A percentile compares a stretch with the other conserved stretches of the same genome.
Conservation (phyloP, 2,329 filamentous ascomycete genomes). For the Periglandula ipomoeae region DNA sequence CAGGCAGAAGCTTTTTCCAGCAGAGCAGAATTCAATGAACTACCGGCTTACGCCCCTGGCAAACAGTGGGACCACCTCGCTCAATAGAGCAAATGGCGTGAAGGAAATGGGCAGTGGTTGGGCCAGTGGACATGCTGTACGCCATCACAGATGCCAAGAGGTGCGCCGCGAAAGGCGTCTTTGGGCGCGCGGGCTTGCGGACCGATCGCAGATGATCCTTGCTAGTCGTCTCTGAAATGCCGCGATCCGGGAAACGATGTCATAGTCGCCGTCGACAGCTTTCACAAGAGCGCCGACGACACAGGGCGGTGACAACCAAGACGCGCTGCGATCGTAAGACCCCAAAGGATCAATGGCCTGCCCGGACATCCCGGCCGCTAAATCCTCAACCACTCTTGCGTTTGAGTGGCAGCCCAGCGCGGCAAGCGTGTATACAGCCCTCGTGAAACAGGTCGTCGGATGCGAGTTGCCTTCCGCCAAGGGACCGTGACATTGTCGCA, state of each 20-base stretch:
- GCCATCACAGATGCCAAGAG: background rate
- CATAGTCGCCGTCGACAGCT: background rate
- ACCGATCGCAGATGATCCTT: conserved; percentile 2
- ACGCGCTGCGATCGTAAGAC: too few species aligned
- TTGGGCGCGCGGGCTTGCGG: background rate
- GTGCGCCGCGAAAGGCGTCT: background rate
- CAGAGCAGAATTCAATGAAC: background rate
- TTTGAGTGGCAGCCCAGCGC: too few species aligned
- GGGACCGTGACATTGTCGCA: too few species aligned
- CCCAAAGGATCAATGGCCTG: background rate
- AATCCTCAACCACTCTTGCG: too few species aligned
- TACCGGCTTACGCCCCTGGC: background rate
- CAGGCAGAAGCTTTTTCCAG: background rate
- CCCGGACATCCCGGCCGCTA: background rate
- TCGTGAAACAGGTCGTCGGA: too few species aligned
- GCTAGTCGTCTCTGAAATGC: background rate
- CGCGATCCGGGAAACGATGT: conserved; percentile 4
- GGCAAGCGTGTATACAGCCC: too few species aligned
- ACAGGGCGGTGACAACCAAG: background rate
- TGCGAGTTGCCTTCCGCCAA: too few species aligned
- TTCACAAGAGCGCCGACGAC: background rate
- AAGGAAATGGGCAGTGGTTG: background rate
- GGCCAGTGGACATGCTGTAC: background rate
- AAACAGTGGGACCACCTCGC: background rate
- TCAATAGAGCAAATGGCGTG: background rate